Evolutionary conservation across 2,329 filamentous ascomycete species (phyloP).

Genomic region (Tolypocladium capitatum): DNA sequence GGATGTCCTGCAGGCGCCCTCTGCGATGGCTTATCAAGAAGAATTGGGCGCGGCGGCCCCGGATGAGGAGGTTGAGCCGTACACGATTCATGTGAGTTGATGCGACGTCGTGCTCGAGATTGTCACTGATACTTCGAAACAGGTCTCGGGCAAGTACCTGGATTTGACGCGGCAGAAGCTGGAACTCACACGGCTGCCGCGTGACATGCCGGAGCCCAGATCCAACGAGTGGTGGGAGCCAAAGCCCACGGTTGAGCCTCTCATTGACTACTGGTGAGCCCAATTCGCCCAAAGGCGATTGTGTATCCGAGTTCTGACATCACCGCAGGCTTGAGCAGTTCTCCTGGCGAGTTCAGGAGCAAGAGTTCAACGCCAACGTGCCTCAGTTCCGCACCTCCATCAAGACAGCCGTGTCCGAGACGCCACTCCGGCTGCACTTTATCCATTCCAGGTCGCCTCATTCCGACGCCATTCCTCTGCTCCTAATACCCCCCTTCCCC

Average conservation of each 20-base stretch:
- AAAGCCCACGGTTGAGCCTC: conserved; percentile 47
- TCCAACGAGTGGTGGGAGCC: conserved; percentile 43
- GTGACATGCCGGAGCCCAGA: conserved; percentile 36
- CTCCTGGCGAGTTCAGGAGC: conserved; percentile 49
- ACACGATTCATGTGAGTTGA: conserved; percentile 41
- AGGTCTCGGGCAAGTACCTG: conserved; percentile 56
- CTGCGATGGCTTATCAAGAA: conserved; percentile 7
- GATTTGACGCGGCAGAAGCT: conserved; percentile 55
- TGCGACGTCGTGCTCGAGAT: neutral
- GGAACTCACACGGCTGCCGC: conserved; percentile 50
- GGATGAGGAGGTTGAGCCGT: conserved; percentile 36
- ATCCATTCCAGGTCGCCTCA: conserved; percentile 44
- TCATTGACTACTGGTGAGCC: conserved; percentile 51
- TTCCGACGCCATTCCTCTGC: conserved; percentile 43
- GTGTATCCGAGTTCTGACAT: neutral
- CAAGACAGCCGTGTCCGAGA: conserved; percentile 22
- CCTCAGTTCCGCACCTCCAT: conserved; percentile 52
- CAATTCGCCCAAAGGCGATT: neutral
- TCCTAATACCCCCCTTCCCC: conserved; percentile 54
- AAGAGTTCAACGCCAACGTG: conserved; percentile 40
- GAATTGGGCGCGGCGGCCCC: conserved; percentile 10
- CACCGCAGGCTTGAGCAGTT: conserved; percentile 49
- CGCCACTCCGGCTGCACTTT: conserved; percentile 47
- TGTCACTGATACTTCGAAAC: neutral
- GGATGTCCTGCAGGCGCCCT: neutral